Conservation (phyloP, 2,329 filamentous ascomycete species). For the Cladosporium colombiae region DNA sequence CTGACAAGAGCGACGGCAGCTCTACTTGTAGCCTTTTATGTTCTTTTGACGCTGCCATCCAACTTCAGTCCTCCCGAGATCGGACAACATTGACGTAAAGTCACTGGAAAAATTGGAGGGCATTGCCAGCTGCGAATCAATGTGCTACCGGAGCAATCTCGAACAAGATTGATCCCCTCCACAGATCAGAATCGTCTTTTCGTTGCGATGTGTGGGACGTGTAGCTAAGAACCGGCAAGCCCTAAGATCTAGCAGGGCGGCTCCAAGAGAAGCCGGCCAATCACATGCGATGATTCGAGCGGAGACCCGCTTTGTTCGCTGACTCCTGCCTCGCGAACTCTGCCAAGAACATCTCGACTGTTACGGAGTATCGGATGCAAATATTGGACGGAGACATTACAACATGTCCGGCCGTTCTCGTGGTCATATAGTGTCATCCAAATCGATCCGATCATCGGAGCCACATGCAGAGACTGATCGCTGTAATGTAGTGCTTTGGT, state of each 20-base stretch:
- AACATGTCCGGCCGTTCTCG: neutral
- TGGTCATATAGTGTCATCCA: neutral
- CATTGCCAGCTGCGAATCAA: neutral
- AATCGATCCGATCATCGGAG: neutral
- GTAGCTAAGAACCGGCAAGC: neutral
- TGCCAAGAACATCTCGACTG: neutral
- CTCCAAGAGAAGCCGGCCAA: neutral
- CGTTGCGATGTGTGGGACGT: neutral
- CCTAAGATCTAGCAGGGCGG: neutral
- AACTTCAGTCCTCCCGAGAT: neutral
- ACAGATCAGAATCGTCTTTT: neutral
- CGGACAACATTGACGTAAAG: neutral
- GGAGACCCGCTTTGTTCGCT: neutral
- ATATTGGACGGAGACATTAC: neutral
- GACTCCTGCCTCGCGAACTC: neutral
- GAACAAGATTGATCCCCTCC: neutral
- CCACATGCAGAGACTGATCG: neutral
- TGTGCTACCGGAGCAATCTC: neutral
- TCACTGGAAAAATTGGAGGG: neutral
- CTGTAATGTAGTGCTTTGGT: neutral
- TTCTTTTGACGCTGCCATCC: neutral
- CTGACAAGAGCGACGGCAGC: neutral
- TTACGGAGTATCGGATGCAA: neutral
- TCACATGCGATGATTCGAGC: neutral
- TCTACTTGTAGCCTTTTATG: neutral